Conservation (phyloP, 2,329 filamentous ascomycete genomes). For the Pyricularia grisea region DNA sequence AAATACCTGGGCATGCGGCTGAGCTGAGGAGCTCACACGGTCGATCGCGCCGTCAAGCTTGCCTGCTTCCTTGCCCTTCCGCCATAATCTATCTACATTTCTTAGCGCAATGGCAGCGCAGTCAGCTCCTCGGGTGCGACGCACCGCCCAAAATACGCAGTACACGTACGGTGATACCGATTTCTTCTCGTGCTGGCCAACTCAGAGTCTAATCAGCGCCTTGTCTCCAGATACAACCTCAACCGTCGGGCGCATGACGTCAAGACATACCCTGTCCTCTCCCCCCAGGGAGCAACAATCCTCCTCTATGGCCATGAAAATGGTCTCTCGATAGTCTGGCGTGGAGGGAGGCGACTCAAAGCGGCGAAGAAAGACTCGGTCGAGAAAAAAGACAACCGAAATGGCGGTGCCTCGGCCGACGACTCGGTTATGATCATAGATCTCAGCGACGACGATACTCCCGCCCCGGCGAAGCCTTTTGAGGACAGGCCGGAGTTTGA, state of each 20-base stretch:
- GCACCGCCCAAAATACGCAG: conserved; percentile 38
- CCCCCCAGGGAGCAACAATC: conserved; percentile 54
- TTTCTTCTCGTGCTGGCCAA: neutral
- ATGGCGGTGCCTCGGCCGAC: conserved; percentile 32
- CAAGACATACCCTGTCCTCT: conserved; percentile 51
- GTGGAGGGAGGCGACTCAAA: conserved; percentile 53
- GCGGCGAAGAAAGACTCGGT: conserved; percentile 21
- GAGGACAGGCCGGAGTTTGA: conserved; percentile 52
- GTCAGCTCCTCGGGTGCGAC: conserved; percentile 29
- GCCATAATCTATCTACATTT: neutral
- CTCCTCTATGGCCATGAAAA: conserved; percentile 55
- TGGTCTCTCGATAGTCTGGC: conserved; percentile 52
- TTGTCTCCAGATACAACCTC: conserved; percentile 42
- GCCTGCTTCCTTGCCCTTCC: too few relatives aligned
- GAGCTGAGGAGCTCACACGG: conserved; percentile 1
- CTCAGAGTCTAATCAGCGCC: neutral
- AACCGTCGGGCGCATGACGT: conserved; percentile 48
- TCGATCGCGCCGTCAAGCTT: neutral
- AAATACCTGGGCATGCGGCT: neutral
- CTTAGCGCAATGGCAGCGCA: conserved; percentile 13
- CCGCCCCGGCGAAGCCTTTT: conserved; percentile 19
- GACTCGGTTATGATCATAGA: conserved; percentile 55
- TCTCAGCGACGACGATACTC: conserved; percentile 46
- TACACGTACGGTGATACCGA: conserved; percentile 28
- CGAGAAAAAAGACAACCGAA: conserved; percentile 31